Percentiles rank a stretch among this genome's conserved stretches.
phyloP scores from a whole-genome alignment of 2,329 filamentous ascomycete species.

The Colletotrichum gloeosporioides region DNA sequence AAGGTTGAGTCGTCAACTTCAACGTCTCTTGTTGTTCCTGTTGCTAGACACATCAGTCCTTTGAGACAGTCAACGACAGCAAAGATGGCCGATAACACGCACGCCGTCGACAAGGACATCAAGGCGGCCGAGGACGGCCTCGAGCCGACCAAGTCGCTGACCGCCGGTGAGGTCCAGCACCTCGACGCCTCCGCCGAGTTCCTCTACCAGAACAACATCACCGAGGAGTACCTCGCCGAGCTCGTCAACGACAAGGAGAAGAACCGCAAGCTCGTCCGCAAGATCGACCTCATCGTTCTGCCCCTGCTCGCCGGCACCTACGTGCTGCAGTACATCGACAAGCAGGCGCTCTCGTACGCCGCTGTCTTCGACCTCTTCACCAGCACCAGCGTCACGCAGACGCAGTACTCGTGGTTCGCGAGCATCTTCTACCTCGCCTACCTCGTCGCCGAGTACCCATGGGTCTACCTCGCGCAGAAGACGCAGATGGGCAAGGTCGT shows the following conservation, averaged over 20 bases:
- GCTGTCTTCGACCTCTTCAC: constrained; percentile 61
- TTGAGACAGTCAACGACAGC: not conserved
- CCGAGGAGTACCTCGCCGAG: constrained; percentile 43
- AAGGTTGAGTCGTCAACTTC: not conserved
- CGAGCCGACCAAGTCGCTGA: constrained; percentile 18
- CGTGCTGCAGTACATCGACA: constrained; percentile 61
- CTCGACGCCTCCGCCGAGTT: constrained; percentile 56
- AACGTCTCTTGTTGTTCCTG: not conserved
- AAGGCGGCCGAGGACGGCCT: constrained; percentile 14
- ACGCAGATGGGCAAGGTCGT: constrained; percentile 40
- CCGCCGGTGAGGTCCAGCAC: constrained; percentile 26
- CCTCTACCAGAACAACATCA: constrained; percentile 52
- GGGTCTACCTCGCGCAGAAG: constrained; percentile 38
- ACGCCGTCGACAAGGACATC: not conserved
- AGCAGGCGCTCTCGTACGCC: constrained; percentile 57
- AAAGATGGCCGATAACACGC: not conserved
- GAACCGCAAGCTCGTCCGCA: constrained; percentile 38
- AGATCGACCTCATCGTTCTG: constrained; percentile 55
- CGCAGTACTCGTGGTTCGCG: constrained; percentile 59
- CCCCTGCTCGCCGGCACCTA: constrained; percentile 57
- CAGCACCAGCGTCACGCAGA: constrained; percentile 49
- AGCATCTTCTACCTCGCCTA: constrained; percentile 61
- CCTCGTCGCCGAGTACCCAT: constrained; percentile 45
- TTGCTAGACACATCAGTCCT: not conserved
- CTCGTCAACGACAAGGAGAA: constrained; percentile 46